Evolutionary conservation across 345 rosid genomes (phyloP).

Genomic region (Cochlearia excelsa): DNA sequence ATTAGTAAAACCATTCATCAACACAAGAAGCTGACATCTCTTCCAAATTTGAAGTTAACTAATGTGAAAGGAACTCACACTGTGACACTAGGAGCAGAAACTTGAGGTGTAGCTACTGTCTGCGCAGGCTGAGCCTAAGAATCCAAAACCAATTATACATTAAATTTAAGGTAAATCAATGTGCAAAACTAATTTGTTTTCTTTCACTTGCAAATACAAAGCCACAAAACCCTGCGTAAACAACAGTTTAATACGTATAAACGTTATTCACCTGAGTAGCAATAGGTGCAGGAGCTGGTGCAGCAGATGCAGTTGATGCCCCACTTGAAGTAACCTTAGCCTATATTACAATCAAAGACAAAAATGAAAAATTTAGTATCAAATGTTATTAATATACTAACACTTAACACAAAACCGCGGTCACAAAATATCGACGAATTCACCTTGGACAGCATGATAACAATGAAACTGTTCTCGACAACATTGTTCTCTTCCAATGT

Average conservation of each 20-base stretch:
- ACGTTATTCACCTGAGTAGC: conserved; percentile 29
- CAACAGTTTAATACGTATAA: neutral
- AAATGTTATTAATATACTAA: conserved; percentile 1
- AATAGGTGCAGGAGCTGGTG: conserved; percentile 21
- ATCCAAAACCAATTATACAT: neutral
- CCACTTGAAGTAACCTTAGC: conserved; percentile 31
- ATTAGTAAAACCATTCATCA: conserved; percentile 5
- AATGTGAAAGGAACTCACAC: conserved; percentile 27
- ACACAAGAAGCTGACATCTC: conserved; percentile 5
- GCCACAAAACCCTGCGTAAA: neutral
- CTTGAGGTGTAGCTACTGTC: conserved; percentile 31
- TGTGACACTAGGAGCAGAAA: conserved; percentile 32
- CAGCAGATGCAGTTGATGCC: conserved; percentile 32
- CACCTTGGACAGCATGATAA: conserved; percentile 85
- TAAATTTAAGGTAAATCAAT: no score
- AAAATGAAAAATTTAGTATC: neutral
- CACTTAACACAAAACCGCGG: neutral
- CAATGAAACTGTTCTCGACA: conserved; percentile 77
- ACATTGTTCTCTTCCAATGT: conserved; percentile 71
- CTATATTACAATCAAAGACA: conserved; percentile 9
- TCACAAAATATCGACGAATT: conserved; percentile 1
- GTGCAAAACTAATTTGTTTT: neutral
- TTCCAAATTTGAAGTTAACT: neutral
- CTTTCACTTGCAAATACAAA: conserved; percentile 3
- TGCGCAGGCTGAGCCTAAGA: conserved; percentile 34